These are phyloP conservation scores for Neurospora africana DNA, from an alignment of 495 filamentous ascomycete species.

Conservation along the genomic window DNA sequence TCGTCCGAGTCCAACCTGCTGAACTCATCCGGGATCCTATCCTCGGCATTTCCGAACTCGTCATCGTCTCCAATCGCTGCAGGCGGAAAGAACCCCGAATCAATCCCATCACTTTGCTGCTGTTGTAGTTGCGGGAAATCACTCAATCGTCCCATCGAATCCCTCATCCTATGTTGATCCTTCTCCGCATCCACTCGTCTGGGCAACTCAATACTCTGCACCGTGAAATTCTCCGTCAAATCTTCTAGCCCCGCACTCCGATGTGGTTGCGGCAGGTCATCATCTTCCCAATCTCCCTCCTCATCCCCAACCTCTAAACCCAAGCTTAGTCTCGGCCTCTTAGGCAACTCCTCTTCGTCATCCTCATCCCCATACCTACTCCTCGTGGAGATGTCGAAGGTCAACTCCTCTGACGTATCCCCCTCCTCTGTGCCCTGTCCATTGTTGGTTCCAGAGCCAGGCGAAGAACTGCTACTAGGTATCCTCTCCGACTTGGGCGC, in stretches of 20 bases:
- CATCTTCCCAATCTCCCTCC: slow-evolving; percentile 33
- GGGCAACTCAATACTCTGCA: slow-evolving; percentile 58
- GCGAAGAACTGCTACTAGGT: background rate
- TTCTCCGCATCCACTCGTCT: slow-evolving; percentile 49
- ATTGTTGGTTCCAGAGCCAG: background rate
- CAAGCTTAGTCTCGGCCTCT: slow-evolving; percentile 57
- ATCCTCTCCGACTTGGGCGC: slow-evolving; percentile 49
- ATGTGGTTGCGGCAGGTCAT: slow-evolving; percentile 49
- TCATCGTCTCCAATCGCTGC: slow-evolving; percentile 22
- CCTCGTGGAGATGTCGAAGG: background rate
- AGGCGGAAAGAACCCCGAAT: slow-evolving; percentile 34
- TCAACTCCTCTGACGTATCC: background rate
- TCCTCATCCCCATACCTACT: slow-evolving; percentile 43
- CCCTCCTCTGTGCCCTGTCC: background rate
- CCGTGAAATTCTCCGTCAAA: slow-evolving; percentile 47
- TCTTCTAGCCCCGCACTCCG: slow-evolving; percentile 55
- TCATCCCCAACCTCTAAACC: slow-evolving; percentile 24
- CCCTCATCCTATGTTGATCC: slow-evolving; percentile 20
- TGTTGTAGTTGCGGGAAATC: slow-evolving; percentile 32
- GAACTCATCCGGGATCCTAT: slow-evolving; percentile 31
- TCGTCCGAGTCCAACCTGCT: slow-evolving; percentile 26
- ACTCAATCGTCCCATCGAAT: slow-evolving; percentile 40
- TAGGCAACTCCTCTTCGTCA: slow-evolving; percentile 50
- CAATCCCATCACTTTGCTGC: slow-evolving; percentile 35
- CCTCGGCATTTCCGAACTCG: slow-evolving; percentile 9